Conservation (phyloP, 208 protist genomes). For the Trypanosomatidae sp. region DNA sequence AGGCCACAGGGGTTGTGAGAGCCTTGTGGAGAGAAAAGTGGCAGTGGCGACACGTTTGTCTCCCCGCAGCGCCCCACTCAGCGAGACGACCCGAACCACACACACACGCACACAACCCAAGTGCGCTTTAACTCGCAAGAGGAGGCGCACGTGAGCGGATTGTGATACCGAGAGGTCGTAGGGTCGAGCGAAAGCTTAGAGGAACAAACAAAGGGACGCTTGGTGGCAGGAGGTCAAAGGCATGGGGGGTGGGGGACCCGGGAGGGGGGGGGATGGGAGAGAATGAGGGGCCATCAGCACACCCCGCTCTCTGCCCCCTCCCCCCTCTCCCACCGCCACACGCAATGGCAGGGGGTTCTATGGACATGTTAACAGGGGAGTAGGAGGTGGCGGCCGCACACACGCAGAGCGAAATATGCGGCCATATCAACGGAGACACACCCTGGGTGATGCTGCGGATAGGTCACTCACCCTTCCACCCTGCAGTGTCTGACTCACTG, state of each 20-base stretch:
- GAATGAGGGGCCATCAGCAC: neutral
- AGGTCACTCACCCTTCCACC: neutral
- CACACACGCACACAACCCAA: neutral
- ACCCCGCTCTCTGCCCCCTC: neutral
- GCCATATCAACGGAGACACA: neutral
- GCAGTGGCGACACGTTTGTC: too few species aligned
- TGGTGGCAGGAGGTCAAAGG: neutral
- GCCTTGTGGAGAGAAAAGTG: neutral
- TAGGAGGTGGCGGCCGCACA: neutral
- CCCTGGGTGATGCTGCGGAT: neutral
- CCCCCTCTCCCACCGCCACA: neutral
- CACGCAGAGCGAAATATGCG: neutral
- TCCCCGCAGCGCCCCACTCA: neutral
- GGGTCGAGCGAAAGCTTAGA: neutral
- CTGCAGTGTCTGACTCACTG: neutral
- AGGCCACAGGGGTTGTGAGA: neutral
- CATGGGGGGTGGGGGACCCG: neutral
- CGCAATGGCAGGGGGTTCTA: neutral
- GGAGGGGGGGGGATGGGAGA: neutral
- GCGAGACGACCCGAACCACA: neutral
- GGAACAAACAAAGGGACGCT: neutral
- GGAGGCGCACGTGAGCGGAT: neutral
- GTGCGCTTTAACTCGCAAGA: neutral
- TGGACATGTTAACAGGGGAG: slow-evolving; percentile 2
- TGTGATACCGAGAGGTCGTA: neutral